phyloP scores from a whole-genome alignment of 371 early-diverging fungal species.

The Rhizopus sp. region DNA sequence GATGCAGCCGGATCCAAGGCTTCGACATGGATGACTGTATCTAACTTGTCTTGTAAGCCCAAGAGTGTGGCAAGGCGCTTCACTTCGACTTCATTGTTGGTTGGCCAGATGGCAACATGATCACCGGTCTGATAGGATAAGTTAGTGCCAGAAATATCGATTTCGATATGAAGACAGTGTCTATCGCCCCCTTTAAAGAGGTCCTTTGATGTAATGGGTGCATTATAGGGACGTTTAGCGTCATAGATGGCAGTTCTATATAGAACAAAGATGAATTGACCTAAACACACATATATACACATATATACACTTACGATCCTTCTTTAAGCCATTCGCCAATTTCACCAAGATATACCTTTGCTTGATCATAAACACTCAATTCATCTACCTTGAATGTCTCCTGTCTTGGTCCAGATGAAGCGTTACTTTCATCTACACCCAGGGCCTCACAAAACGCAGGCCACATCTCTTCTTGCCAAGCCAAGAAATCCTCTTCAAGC shows the following conservation, averaged over 20 bases:
- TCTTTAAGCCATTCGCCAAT: conserved; percentile 49
- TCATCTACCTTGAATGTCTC: conserved; percentile 48
- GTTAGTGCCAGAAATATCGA: conserved; percentile 82
- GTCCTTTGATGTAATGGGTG: conserved; percentile 66
- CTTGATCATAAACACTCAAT: conserved; percentile 35
- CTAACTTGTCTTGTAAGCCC: conserved; percentile 65
- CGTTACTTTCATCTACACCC: conserved; percentile 63
- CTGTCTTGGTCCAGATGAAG: conserved; percentile 38
- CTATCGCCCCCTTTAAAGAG: conserved; percentile 72
- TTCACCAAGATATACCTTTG: conserved; percentile 64
- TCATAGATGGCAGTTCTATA: conserved; percentile 57
- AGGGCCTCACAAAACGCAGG: conserved; percentile 74
- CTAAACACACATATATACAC: not conserved
- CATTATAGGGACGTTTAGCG: conserved; percentile 82
- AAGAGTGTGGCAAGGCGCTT: conserved; percentile 65
- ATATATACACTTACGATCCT: conserved; percentile 32
- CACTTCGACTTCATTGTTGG: conserved; percentile 82
- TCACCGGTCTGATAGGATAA: conserved; percentile 92
- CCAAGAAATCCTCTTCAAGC: conserved; percentile 93
- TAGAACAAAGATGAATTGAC: conserved; percentile 1
- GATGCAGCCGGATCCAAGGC: conserved; percentile 69
- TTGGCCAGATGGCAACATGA: conserved; percentile 92
- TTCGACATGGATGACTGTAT: conserved; percentile 61
- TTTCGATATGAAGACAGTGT: conserved; percentile 90
- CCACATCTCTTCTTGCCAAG: conserved; percentile 90